Conservation (phyloP, 1,139 yeast species). For the Scheffersomyces quercinus region DNA sequence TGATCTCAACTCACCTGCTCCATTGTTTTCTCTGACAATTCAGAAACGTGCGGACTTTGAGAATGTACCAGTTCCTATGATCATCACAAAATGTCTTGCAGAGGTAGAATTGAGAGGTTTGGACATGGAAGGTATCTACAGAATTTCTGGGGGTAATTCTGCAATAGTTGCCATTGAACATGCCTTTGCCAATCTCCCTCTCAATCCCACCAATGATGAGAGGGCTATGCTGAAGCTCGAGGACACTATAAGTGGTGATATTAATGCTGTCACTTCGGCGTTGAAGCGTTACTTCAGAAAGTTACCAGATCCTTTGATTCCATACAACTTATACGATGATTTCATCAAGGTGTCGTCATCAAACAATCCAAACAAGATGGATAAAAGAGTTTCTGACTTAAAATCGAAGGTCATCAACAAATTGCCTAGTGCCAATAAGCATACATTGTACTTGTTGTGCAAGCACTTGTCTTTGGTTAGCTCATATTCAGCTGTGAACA, state of each 20-base stretch:
- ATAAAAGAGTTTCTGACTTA: slow-evolving; percentile 30
- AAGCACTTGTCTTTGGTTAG: slow-evolving; percentile 65
- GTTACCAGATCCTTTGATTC: slow-evolving; percentile 82
- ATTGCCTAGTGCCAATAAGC: slow-evolving; percentile 70
- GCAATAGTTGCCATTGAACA: slow-evolving; percentile 62
- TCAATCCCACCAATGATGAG: slow-evolving; percentile 31
- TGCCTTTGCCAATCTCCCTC: slow-evolving; percentile 38
- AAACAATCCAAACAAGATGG: slow-evolving; percentile 34
- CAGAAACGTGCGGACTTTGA: slow-evolving; percentile 64
- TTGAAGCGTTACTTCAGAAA: slow-evolving; percentile 83
- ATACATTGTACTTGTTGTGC: slow-evolving; percentile 56
- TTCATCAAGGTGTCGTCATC: slow-evolving; percentile 48
- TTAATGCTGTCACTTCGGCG: slow-evolving; percentile 84
- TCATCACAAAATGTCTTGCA: slow-evolving; percentile 69
- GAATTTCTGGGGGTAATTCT: slow-evolving; percentile 87
- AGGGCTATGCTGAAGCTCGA: slow-evolving; percentile 41
- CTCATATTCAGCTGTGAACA: slow-evolving; percentile 48
- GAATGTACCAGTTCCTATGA: slow-evolving; percentile 61
- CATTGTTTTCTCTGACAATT: slow-evolving; percentile 51
- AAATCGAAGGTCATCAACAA: slow-evolving; percentile 25
- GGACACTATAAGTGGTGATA: slow-evolving; percentile 62
- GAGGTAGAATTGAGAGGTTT: slow-evolving; percentile 79
- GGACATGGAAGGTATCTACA: slow-evolving; percentile 80
- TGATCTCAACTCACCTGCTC: slow-evolving; percentile 11
- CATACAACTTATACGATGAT: slow-evolving; percentile 66